These are phyloP conservation scores for Cornus kousa DNA, from an alignment of 148 eudicot genomes.

Conservation along the genomic window DNA sequence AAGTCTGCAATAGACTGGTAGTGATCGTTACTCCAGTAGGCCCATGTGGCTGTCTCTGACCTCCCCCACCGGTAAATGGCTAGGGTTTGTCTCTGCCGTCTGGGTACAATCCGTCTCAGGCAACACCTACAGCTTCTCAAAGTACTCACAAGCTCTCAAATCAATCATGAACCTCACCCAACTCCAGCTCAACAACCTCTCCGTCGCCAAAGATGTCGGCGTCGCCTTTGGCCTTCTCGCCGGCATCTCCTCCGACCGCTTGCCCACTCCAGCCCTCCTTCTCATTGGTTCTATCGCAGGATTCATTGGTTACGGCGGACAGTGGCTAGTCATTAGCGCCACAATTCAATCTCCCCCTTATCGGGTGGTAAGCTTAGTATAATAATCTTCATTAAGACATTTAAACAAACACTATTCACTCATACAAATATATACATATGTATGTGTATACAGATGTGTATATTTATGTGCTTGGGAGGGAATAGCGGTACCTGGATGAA, in stretches of 20 bases:
- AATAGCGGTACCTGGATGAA: constrained; percentile 81
- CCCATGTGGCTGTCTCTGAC: too few species aligned
- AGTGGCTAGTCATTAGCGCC: constrained; percentile 66
- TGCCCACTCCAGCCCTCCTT: constrained; percentile 48
- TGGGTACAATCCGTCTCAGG: constrained; percentile 82
- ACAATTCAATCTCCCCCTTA: constrained; percentile 52
- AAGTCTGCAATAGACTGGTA: too few species aligned
- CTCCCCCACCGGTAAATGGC: constrained; percentile 45
- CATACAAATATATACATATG: constrained; percentile 8
- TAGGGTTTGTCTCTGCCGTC: constrained; percentile 69
- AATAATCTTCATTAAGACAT: neutral
- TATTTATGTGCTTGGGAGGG: constrained; percentile 70
- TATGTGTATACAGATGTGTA: constrained; percentile 49
- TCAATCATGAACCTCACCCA: constrained; percentile 59
- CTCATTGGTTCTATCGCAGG: constrained; percentile 65
- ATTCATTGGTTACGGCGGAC: constrained; percentile 64
- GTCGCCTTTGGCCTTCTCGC: constrained; percentile 69
- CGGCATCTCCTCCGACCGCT: constrained; percentile 54
- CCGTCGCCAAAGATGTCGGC: constrained; percentile 76
- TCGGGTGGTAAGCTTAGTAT: constrained; percentile 49
- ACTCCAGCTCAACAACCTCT: constrained; percentile 48
- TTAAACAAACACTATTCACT: neutral
- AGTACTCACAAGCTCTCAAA: constrained; percentile 63
- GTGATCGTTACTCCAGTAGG: too few species aligned
- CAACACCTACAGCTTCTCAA: constrained; percentile 70